Conservation (phyloP, 139 green algal species). For the Coccomyxa sp. region DNA sequence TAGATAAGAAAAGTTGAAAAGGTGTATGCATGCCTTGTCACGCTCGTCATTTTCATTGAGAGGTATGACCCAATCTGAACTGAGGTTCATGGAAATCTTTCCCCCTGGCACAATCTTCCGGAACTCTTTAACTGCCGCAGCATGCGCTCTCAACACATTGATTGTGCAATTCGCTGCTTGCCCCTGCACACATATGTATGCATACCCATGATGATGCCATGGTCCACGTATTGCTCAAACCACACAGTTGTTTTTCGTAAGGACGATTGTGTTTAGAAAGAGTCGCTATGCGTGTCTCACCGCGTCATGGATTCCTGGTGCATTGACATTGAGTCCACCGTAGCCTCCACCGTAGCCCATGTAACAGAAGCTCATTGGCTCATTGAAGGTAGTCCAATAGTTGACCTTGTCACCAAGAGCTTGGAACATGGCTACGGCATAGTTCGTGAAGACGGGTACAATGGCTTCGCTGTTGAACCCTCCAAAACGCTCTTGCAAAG, state of each 20-base stretch:
- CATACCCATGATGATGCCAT: too few relatives aligned
- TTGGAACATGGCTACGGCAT: constrained; percentile 27
- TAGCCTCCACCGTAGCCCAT: constrained; percentile 14
- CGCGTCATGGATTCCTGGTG: background rate
- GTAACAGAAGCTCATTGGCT: constrained; percentile 15
- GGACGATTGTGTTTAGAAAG: too few relatives aligned
- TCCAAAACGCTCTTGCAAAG: constrained; percentile 32
- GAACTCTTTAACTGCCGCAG: constrained; percentile 17
- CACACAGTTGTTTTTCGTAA: too few relatives aligned
- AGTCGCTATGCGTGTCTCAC: background rate
- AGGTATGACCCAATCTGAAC: constrained; percentile 25
- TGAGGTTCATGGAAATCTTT: constrained; percentile 39
- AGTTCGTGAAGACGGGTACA: constrained; percentile 31
- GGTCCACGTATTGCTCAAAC: too few relatives aligned
- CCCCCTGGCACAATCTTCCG: constrained; percentile 13
- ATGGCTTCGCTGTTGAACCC: constrained; percentile 17
- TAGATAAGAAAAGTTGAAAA: too few relatives aligned
- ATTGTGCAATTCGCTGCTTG: constrained; percentile 28
- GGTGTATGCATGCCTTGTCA: too few relatives aligned
- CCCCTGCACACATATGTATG: background rate
- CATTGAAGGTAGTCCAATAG: constrained; percentile 51
- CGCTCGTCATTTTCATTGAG: background rate
- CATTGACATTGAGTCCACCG: background rate
- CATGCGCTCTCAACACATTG: constrained; percentile 40
- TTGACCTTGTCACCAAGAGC: constrained; percentile 32